A percentile compares a stretch with the other conserved stretches of the same genome.
Evolutionary conservation across 805 yeast species (phyloP).

Genomic region (Candida silvicultrix): DNA sequence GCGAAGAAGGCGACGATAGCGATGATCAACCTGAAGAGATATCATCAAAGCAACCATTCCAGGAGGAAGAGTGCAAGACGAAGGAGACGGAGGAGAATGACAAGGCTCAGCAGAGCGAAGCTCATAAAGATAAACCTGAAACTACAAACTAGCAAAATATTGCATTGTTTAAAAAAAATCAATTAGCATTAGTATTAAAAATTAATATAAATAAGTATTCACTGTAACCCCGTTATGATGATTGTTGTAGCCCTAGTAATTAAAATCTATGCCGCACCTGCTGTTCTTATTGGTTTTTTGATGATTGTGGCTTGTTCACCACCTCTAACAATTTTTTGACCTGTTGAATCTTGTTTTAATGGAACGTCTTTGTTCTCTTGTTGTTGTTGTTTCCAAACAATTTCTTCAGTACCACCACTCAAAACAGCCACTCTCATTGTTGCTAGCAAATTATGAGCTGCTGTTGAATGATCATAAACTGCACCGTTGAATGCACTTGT

Average conservation of each 20-base stretch:
- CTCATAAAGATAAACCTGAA: no score
- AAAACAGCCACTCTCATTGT: conserved; percentile 91
- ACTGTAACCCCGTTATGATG: neutral
- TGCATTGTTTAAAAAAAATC: no score
- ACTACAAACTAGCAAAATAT: neutral
- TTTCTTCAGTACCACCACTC: conserved; percentile 74
- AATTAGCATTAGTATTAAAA: no score
- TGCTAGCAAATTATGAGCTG: conserved; percentile 84
- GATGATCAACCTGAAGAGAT: conserved; percentile 17
- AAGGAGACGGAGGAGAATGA: neutral
- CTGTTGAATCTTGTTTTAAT: conserved; percentile 45
- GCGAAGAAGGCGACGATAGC: conserved; percentile 7
- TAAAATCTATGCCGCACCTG: conserved; percentile 56
- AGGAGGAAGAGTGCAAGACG: neutral
- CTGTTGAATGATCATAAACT: conserved; percentile 87
- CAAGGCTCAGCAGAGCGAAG: no score
- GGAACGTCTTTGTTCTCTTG: conserved; percentile 59
- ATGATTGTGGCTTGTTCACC: conserved; percentile 52
- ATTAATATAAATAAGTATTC: neutral
- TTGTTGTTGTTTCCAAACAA: conserved; percentile 75
- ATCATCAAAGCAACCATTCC: conserved; percentile 7
- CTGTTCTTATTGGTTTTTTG: conserved; percentile 40
- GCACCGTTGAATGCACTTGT: conserved; percentile 94
- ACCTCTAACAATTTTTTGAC: conserved; percentile 50
- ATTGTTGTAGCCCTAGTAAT: no score